A percentile compares a stretch with the other conserved stretches of the same genome.
phyloP scores from a whole-genome alignment of 73 alveolate genomes.

The Tetrahymena thermophila region DNA sequence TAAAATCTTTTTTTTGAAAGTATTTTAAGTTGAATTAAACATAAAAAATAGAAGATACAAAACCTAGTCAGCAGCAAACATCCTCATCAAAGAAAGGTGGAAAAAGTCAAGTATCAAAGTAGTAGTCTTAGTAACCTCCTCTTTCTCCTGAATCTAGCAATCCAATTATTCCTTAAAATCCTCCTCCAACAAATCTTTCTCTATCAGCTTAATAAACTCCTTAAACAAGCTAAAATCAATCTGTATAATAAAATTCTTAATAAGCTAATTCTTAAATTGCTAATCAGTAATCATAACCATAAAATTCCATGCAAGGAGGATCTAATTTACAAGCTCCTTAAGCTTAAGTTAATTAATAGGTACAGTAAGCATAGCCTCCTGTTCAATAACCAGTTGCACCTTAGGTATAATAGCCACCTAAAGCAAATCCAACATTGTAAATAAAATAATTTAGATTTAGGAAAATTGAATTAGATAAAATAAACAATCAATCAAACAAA shows the following conservation, averaged over 20 bases:
- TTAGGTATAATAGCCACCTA: not conserved
- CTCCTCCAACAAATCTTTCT: not conserved
- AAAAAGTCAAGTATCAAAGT: not conserved
- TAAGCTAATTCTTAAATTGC: not conserved
- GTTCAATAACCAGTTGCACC: not conserved
- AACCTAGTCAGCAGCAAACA: not conserved
- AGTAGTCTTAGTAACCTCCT: not conserved
- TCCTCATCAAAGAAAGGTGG: not conserved
- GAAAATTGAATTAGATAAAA: not conserved
- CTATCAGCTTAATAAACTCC: not conserved
- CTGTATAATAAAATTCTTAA: not conserved
- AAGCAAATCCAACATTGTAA: not conserved
- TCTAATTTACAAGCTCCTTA: not conserved
- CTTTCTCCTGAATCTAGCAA: not conserved
- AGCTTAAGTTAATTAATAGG: not conserved
- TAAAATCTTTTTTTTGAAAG: not conserved
- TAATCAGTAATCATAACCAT: not conserved
- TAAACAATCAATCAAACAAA: not conserved
- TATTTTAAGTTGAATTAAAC: not conserved
- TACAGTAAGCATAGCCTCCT: not conserved
- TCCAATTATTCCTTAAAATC: not conserved
- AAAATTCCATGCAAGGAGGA: not conserved
- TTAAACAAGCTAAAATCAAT: not conserved
- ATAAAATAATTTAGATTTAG: not conserved
- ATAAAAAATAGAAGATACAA: not conserved